Percentiles rank a stretch among this genome's conserved stretches.
Conservation (phyloP, 148 eudicot genomes). For the Chenopodium formosanum region DNA sequence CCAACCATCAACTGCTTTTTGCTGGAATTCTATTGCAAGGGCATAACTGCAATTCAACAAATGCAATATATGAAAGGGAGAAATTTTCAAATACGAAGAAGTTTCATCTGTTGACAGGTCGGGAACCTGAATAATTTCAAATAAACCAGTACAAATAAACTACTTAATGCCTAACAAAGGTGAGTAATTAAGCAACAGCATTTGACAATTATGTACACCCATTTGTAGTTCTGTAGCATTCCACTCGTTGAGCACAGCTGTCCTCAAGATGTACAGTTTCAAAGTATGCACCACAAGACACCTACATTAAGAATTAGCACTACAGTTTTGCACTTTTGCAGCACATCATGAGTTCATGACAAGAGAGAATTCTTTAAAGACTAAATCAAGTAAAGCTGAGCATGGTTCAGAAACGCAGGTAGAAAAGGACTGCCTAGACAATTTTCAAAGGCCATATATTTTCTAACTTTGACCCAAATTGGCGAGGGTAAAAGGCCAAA, state of each 20-base stretch:
- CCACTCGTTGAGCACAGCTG: not conserved
- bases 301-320: not conserved
- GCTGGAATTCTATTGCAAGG: conserved; percentile 78
- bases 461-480: not conserved
- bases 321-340: not conserved
- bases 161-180: not conserved
- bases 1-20: conserved; percentile 73
- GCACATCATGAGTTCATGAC: not conserved
- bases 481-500: not conserved
- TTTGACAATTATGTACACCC: not conserved
- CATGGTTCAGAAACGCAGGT: not conserved
- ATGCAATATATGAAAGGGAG: not conserved
- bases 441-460: not conserved
- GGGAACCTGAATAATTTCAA: not conserved
- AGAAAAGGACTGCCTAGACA: not conserved
- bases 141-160: not conserved
- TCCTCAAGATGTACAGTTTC: not conserved
- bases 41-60: conserved; percentile 55
- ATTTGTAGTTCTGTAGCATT: not conserved
- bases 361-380: not conserved
- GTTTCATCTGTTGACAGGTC: not conserved
- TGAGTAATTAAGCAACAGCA: not conserved
- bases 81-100: not conserved
- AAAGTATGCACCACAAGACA: not conserved
- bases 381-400: not conserved